phyloP scores from a whole-genome alignment of 371 early-diverging fungal species.

The Blakeslea trispora region DNA sequence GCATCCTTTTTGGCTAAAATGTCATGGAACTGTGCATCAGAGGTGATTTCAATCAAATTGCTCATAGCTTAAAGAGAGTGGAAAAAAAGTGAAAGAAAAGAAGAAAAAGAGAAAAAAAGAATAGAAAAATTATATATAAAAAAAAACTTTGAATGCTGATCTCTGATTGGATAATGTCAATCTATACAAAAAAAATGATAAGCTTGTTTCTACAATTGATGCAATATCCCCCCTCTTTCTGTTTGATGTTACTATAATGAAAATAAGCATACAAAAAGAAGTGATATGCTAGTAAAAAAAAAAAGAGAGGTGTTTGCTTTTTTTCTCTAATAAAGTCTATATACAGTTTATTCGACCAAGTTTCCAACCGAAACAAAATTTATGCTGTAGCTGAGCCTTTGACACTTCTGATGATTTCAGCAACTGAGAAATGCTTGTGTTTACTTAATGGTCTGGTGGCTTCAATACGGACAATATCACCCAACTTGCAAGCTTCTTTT shows the following conservation, averaged over 20 bases:
- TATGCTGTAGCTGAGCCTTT: slow-evolving; percentile 16
- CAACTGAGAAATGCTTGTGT: slow-evolving; percentile 85
- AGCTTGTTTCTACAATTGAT: no score
- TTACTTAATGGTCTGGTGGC: slow-evolving; percentile 88
- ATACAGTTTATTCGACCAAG: neutral
- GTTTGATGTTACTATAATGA: no score
- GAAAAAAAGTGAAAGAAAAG: neutral
- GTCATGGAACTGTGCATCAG: slow-evolving; percentile 41
- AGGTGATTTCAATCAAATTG: slow-evolving; percentile 48
- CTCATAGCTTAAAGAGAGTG: slow-evolving; percentile 11
- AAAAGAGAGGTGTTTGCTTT: no score
- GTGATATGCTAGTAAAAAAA: no score
- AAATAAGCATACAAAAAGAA: no score
- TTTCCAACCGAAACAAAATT: neutral
- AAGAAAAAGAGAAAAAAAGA: neutral
- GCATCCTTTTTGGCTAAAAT: slow-evolving; percentile 33
- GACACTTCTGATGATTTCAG: slow-evolving; percentile 72
- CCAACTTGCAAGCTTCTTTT: slow-evolving; percentile 78
- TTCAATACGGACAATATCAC: slow-evolving; percentile 93
- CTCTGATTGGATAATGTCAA: no score
- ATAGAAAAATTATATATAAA: neutral
- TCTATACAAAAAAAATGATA: no score
- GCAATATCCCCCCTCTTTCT: no score
- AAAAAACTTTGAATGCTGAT: neutral
- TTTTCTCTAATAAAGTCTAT: neutral